Conservation (phyloP, 768 basidiomycete species). For the Rhodotorula toruloides region DNA sequence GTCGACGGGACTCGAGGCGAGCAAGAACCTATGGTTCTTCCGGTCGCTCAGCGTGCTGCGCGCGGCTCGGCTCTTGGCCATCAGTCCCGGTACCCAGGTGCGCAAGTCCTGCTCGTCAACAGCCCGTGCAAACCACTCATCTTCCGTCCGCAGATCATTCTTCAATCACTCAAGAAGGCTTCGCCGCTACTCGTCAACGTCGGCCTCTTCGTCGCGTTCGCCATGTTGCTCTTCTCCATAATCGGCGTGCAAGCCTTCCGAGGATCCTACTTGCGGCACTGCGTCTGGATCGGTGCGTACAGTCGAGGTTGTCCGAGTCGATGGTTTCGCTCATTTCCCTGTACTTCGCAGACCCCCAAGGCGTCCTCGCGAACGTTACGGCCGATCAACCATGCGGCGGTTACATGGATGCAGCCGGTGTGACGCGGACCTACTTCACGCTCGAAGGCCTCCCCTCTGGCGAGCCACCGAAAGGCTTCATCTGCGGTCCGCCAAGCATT, state of each 20-base stretch:
- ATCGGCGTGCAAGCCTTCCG: slow-evolving; percentile 93
- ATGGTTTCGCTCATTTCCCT: background rate
- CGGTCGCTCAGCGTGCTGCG: slow-evolving; percentile 81
- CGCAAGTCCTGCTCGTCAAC: slow-evolving; percentile 42
- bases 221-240: slow-evolving; percentile 80
- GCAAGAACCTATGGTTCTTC: slow-evolving; percentile 66
- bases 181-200: slow-evolving; percentile 83
- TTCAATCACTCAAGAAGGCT: slow-evolving; percentile 85
- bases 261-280: slow-evolving; percentile 62
- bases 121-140: background rate
- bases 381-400: slow-evolving; percentile 71
- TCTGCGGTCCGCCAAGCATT: slow-evolving; percentile 78
- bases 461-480: slow-evolving; percentile 67
- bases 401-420: slow-evolving; percentile 60
- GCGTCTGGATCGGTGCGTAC: slow-evolving; percentile 43
- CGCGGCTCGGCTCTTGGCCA: slow-evolving; percentile 70
- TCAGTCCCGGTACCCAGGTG: slow-evolving; percentile 87
- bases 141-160: slow-evolving; percentile 59
- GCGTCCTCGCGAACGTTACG: slow-evolving; percentile 43
- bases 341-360: slow-evolving; percentile 43
- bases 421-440: slow-evolving; percentile 51
- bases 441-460: slow-evolving; percentile 48
- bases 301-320: no score
- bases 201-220: slow-evolving; percentile 84
- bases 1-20: slow-evolving; percentile 62